A percentile compares a stretch with the other conserved stretches of the same genome.
phyloP scores from a whole-genome alignment of 805 yeast species.

The Saturnispora quitensis region DNA sequence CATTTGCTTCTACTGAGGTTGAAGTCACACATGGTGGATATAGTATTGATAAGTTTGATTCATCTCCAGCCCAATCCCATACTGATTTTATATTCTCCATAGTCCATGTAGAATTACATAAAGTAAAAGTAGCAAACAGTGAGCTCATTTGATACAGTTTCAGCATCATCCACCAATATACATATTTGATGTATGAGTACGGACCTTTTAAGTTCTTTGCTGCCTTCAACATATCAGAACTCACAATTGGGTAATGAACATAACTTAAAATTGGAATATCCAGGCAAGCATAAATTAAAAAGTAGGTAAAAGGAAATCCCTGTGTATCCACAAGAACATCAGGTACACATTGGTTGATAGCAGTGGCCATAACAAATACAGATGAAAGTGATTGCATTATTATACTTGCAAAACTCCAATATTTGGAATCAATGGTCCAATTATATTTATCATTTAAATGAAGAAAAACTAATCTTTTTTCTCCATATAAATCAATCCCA shows the following conservation, averaged over 20 bases:
- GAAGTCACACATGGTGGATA: conserved; percentile 76
- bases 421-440: conserved; percentile 53
- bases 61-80: conserved; percentile 44
- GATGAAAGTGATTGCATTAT: conserved; percentile 87
- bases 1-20: not conserved
- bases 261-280: conserved; percentile 75
- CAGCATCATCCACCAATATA: conserved; percentile 69
- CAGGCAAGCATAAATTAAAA: conserved; percentile 46
- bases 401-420: conserved; percentile 76
- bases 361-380: conserved; percentile 56
- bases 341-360: conserved; percentile 59
- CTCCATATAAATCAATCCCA: conserved; percentile 22
- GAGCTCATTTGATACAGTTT: conserved; percentile 59
- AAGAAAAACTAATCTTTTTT: conserved; percentile 26
- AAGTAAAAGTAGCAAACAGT: conserved; percentile 50
- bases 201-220: conserved; percentile 8
- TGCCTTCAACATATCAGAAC: conserved; percentile 59
- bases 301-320: conserved; percentile 87
- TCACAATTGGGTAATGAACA: conserved; percentile 92
- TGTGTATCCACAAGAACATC: conserved; percentile 93
- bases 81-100: conserved; percentile 55
- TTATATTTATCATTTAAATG: conserved; percentile 29
- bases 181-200: conserved; percentile 33
- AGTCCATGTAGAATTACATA: conserved; percentile 92
- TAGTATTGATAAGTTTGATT: conserved; percentile 33